These are phyloP conservation scores for Salpingoeca rosetta DNA, from an alignment of 78 protist species.

Conservation along the genomic window DNA sequence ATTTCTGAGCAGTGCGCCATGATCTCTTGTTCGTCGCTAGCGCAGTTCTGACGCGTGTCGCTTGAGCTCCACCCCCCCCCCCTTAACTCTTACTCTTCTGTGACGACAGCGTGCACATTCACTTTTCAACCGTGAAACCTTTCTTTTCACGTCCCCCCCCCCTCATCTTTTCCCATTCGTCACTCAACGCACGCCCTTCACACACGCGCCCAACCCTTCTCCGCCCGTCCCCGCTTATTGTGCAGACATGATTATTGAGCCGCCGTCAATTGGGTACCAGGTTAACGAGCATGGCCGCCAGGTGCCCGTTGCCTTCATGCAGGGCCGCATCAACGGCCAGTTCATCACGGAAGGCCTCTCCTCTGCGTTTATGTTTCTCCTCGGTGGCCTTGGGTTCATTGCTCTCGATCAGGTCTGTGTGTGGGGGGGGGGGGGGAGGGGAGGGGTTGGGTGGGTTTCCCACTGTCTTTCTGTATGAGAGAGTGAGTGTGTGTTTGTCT, in stretches of 20 bases:
- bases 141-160: too few species aligned
- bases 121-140: too few species aligned
- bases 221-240: too few species aligned
- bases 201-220: too few species aligned
- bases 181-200: too few species aligned
- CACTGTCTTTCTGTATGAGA: not conserved
- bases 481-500: not conserved
- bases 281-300: constrained; percentile 24
- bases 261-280: constrained; percentile 56
- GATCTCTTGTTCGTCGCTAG: too few species aligned
- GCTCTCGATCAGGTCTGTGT: not conserved
- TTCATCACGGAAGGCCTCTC: constrained; percentile 68
- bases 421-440: not conserved
- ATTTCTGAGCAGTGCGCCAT: too few species aligned
- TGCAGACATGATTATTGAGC: constrained; percentile 54
- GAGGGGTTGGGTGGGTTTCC: not conserved
- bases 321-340: constrained; percentile 66
- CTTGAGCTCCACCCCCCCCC: too few species aligned
- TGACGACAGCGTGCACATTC: too few species aligned
- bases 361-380: constrained; percentile 42
- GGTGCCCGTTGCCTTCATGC: constrained; percentile 44
- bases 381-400: constrained; percentile 64
- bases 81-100: too few species aligned
- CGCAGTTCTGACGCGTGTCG: too few species aligned
- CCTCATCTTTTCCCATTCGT: too few species aligned